phyloP scores from a whole-genome alignment of 805 yeast genomes.

The Dipodascopsis uninucleata region DNA sequence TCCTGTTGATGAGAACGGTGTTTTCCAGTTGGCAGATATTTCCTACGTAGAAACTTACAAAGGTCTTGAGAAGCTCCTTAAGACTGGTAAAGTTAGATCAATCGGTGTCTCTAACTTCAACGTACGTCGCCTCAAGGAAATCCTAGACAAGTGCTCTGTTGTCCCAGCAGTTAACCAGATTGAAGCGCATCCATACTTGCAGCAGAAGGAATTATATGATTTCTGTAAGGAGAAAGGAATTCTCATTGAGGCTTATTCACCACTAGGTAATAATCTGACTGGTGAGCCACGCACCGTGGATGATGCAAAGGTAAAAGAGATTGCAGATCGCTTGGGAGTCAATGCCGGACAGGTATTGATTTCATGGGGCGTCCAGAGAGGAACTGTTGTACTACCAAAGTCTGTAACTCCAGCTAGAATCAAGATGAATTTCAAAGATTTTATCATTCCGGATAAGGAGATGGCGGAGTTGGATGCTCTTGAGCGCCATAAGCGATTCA shows the following conservation, averaged over 20 bases:
- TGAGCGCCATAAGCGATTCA: constrained; percentile 28
- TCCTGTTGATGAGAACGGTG: constrained; percentile 42
- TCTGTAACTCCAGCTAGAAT: constrained; percentile 66
- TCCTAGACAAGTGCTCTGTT: constrained; percentile 48
- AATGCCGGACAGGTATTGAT: constrained; percentile 51
- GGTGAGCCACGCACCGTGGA: constrained; percentile 34
- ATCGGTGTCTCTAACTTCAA: constrained; percentile 79
- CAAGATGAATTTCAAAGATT: constrained; percentile 39
- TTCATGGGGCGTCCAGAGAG: constrained; percentile 44
- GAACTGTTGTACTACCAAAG: constrained; percentile 28
- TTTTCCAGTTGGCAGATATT: constrained; percentile 40
- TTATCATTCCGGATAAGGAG: constrained; percentile 44
- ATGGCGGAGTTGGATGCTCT: constrained; percentile 35
- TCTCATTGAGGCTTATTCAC: constrained; percentile 69
- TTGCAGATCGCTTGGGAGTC: constrained; percentile 55
- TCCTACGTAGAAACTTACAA: constrained; percentile 56
- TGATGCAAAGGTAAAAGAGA: constrained; percentile 41
- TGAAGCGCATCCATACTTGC: constrained; percentile 70
- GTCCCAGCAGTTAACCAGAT: constrained; percentile 73
- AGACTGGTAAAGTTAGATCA: constrained; percentile 52
- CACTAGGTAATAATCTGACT: constrained; percentile 52
- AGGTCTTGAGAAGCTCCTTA: constrained; percentile 55
- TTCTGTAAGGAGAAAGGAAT: constrained; percentile 53
- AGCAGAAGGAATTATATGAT: constrained; percentile 56
- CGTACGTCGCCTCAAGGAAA: constrained; percentile 46